A percentile compares a stretch with the other conserved stretches of the same genome.
phyloP scores from a whole-genome alignment of 805 yeast species.

The Zygosaccharomyces kombuchaensis region DNA sequence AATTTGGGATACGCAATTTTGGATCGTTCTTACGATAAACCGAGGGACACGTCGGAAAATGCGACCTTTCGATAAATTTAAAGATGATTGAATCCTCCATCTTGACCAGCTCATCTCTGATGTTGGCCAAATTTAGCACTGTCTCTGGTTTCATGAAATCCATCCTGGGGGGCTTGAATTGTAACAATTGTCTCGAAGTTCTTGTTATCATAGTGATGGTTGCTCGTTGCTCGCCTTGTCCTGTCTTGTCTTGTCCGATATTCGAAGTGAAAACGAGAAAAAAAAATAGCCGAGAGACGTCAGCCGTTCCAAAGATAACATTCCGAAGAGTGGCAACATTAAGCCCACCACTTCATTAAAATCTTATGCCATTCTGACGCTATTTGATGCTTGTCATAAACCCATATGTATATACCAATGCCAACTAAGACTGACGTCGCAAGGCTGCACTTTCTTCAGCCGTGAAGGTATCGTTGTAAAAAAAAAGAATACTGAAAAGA shows the following conservation, averaged over 20 bases:
- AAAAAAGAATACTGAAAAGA: too few relatives aligned
- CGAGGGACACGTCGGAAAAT: constrained; percentile 69
- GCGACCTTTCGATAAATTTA: constrained; percentile 88
- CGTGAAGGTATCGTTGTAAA: background rate
- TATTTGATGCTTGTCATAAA: background rate
- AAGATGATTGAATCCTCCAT: constrained; percentile 97
- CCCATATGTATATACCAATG: background rate
- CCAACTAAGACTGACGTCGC: background rate
- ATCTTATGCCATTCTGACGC: background rate
- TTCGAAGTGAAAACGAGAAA: background rate
- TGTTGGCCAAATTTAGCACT: constrained; percentile 74
- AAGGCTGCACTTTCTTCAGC: background rate
- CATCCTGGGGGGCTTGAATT: constrained; percentile 41
- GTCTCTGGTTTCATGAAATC: constrained; percentile 81
- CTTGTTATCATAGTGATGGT: background rate
- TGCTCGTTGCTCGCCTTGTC: too few relatives aligned
- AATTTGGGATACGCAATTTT: constrained; percentile 53
- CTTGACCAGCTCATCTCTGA: constrained; percentile 76
- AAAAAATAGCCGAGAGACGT: background rate
- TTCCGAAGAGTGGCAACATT: too few relatives aligned
- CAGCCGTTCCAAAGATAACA: background rate
- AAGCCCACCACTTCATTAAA: background rate
- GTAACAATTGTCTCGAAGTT: background rate
- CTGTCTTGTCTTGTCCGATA: background rate
- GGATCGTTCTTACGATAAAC: constrained; percentile 58